Conservation (phyloP, 768 basidiomycete genomes). For the Mycena epipterygia region DNA sequence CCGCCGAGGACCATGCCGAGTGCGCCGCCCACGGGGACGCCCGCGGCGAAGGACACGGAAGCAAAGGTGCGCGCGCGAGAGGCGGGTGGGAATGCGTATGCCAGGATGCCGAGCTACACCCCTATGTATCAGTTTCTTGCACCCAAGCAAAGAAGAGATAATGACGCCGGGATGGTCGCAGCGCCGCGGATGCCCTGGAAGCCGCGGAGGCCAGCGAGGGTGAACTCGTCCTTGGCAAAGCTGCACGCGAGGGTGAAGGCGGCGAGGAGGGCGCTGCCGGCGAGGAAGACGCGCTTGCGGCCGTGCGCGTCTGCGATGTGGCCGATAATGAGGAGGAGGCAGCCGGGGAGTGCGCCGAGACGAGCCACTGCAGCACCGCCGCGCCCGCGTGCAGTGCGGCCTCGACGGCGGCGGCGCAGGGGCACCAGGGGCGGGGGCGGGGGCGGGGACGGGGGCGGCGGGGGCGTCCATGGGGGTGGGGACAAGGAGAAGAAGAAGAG, state of each 20-base stretch:
- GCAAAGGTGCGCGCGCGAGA: conserved; percentile 73
- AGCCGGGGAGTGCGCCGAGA: conserved; percentile 79
- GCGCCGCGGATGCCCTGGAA: conserved; percentile 87
- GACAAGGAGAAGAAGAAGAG: background rate
- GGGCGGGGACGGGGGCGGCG: background rate
- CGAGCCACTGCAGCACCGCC: conserved; percentile 73
- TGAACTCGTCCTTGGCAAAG: conserved; percentile 70
- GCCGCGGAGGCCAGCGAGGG: conserved; percentile 79
- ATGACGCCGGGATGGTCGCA: conserved; percentile 72
- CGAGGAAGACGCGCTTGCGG: conserved; percentile 74
- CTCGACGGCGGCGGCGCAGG: conserved; percentile 52
- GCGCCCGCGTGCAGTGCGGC: conserved; percentile 62
- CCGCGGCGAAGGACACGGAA: conserved; percentile 88
- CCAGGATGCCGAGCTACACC: conserved; percentile 85
- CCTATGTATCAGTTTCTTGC: background rate
- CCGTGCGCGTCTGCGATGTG: conserved; percentile 88
- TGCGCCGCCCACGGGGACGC: conserved; percentile 85
- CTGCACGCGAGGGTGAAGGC: conserved; percentile 75
- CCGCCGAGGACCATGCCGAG: conserved; percentile 81
- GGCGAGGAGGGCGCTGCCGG: conserved; percentile 67
- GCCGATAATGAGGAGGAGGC: conserved; percentile 82
- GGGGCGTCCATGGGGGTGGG: conserved; percentile 9
- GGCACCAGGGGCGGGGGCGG: too few relatives aligned
- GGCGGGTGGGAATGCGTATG: conserved; percentile 78
- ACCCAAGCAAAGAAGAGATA: conserved; percentile 12